phyloP scores from a whole-genome alignment of 805 yeast species.

The Saturnispora ahearnii region DNA sequence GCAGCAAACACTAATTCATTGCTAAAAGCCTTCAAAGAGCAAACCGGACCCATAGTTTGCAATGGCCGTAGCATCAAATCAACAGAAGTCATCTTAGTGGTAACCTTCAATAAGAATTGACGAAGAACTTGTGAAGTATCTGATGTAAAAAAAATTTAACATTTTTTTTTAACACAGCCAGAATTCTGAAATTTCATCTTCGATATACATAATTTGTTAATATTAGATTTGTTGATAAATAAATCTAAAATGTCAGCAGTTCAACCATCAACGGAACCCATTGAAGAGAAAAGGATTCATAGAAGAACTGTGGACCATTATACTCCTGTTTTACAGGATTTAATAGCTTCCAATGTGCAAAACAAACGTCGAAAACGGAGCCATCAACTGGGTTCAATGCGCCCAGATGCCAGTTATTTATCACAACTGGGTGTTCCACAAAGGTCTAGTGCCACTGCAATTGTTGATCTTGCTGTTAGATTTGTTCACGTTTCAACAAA shows the following conservation, averaged over 20 bases:
- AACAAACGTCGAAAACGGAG: conserved; percentile 28
- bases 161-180: background rate
- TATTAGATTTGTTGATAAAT: background rate
- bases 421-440: conserved; percentile 60
- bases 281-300: conserved; percentile 25
- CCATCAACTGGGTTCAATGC: conserved; percentile 38
- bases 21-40: conserved; percentile 42
- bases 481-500: conserved; percentile 87
- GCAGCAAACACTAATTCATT: conserved; percentile 45
- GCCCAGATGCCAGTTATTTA: conserved; percentile 64
- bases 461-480: conserved; percentile 62
- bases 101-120: background rate
- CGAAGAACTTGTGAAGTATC: background rate
- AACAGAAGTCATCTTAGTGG: background rate
- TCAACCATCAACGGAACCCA: conserved; percentile 7
- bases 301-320: conserved; percentile 76
- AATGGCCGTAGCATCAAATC: conserved; percentile 10
- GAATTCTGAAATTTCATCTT: background rate
- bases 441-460: conserved; percentile 32
- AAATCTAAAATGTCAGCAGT: background rate
- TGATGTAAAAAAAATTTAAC: background rate
- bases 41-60: conserved; percentile 58
- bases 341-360: conserved; percentile 37
- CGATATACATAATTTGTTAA: background rate
- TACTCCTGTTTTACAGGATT: conserved; percentile 61